Percentiles rank a stretch among this genome's conserved stretches.
Conservation (phyloP, 345 rosid species). For the Pistacia integerrima region DNA sequence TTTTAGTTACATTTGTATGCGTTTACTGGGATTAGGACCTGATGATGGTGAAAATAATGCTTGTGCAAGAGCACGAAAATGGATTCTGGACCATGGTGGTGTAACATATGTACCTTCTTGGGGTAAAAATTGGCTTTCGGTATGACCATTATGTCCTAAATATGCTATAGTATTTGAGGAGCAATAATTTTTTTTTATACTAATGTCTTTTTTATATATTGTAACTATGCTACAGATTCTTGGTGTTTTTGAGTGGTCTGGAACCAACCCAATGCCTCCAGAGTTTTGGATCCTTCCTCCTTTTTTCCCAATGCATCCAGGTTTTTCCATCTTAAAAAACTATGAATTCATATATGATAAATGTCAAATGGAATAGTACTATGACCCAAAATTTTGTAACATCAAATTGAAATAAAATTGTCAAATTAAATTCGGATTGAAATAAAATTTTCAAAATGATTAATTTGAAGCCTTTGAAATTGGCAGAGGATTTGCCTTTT, state of each 20-base stretch:
- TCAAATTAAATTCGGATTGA: neutral
- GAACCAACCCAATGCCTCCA: slow-evolving; percentile 39
- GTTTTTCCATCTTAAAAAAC: slow-evolving; percentile 10
- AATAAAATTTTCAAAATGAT: no score
- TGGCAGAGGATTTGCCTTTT: neutral
- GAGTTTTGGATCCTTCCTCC: slow-evolving; percentile 42
- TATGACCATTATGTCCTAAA: slow-evolving; percentile 6
- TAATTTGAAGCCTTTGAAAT: no score
- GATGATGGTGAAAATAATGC: slow-evolving; percentile 41
- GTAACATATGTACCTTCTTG: slow-evolving; percentile 44
- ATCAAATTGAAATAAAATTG: neutral
- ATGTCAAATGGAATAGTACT: no score
- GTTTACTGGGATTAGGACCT: slow-evolving; percentile 48
- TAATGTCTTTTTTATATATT: no score
- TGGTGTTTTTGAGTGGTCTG: slow-evolving; percentile 43
- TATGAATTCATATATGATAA: no score
- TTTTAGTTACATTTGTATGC: slow-evolving; percentile 41
- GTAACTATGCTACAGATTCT: slow-evolving; percentile 18
- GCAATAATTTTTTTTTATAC: neutral
- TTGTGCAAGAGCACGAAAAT: slow-evolving; percentile 38
- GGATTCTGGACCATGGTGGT: slow-evolving; percentile 55
- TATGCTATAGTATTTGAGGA: neutral
- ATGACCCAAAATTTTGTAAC: neutral
- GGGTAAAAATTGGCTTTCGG: slow-evolving; percentile 60
- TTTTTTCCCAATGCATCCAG: slow-evolving; percentile 35